A percentile compares a stretch with the other conserved stretches of the same genome.
Conservation (phyloP, 2,329 filamentous ascomycete genomes). For the Cordyceps farinosa region DNA sequence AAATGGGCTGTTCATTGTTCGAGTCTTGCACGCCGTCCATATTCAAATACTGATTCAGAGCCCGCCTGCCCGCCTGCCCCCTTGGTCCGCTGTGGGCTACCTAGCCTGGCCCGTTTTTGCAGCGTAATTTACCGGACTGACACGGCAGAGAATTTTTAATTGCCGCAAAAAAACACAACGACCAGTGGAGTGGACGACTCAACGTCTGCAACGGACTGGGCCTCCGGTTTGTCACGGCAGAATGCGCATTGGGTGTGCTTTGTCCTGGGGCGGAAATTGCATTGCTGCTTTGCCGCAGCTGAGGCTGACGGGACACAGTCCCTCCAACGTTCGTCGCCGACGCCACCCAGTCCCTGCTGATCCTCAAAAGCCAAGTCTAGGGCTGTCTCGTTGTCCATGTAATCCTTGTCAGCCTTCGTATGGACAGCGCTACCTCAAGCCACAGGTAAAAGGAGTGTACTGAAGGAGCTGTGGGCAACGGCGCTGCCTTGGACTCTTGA, state of each 20-base stretch:
- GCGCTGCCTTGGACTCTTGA: not conserved
- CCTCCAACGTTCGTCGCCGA: not conserved
- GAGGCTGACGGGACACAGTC: not conserved
- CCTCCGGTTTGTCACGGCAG: constrained; percentile 6
- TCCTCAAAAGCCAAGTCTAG: not conserved
- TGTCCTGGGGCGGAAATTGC: not conserved
- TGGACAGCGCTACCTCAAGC: not conserved
- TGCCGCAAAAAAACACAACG: constrained; percentile 6
- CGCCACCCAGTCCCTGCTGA: not conserved
- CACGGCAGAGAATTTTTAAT: not conserved
- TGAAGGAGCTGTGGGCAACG: not conserved
- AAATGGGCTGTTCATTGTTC: not conserved
- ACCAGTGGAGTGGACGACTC: not conserved
- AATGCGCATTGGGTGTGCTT: not conserved
- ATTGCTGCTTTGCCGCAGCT: not conserved
- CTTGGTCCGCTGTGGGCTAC: not conserved
- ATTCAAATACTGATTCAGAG: not conserved
- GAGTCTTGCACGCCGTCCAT: not conserved
- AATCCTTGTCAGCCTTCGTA: not conserved
- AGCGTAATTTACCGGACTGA: constrained; percentile 13
- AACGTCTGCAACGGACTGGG: constrained; percentile 9
- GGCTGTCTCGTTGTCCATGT: not conserved
- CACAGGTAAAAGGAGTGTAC: not conserved
- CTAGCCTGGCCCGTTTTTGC: not conserved
- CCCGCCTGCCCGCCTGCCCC: not conserved